A percentile compares a stretch with the other conserved stretches of the same genome.
phyloP scores from a whole-genome alignment of 2,329 filamentous ascomycete genomes.

The Chaetothyriales sp. region DNA sequence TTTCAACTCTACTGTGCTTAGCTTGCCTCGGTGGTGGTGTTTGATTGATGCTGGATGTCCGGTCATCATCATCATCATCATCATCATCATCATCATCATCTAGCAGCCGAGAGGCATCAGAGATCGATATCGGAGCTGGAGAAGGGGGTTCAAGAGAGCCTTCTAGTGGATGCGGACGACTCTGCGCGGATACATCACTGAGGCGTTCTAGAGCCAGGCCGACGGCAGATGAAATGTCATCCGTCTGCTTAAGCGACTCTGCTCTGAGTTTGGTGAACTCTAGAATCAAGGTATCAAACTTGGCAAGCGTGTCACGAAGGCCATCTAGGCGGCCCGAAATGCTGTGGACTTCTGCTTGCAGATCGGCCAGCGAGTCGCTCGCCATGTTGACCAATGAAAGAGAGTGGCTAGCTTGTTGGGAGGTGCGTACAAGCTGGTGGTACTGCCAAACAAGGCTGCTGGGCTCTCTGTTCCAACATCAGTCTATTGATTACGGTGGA shows the following conservation, averaged over 20 bases:
- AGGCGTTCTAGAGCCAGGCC: background rate
- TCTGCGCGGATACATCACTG: background rate
- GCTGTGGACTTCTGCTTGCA: background rate
- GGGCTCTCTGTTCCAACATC: background rate
- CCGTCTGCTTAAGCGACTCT: background rate
- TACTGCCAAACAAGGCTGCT: background rate
- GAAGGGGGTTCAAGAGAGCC: background rate
- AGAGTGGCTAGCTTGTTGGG: background rate
- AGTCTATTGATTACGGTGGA: background rate
- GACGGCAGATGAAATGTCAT: background rate
- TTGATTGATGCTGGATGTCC: background rate
- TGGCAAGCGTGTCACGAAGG: background rate
- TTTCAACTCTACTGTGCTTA: background rate
- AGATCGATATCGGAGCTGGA: background rate
- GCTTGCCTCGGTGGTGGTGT: too few relatives aligned
- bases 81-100: background rate
- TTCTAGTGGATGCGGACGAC: background rate
- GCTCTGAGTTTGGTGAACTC: background rate
- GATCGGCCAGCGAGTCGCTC: background rate
- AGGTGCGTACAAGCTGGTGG: background rate
- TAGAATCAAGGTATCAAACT: background rate
- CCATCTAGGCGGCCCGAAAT: background rate
- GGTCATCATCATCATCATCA: background rate
- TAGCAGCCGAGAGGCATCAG: background rate
- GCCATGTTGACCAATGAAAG: background rate